Conservation (phyloP, 768 basidiomycete genomes). For the Leccinum subtestaceum region DNA sequence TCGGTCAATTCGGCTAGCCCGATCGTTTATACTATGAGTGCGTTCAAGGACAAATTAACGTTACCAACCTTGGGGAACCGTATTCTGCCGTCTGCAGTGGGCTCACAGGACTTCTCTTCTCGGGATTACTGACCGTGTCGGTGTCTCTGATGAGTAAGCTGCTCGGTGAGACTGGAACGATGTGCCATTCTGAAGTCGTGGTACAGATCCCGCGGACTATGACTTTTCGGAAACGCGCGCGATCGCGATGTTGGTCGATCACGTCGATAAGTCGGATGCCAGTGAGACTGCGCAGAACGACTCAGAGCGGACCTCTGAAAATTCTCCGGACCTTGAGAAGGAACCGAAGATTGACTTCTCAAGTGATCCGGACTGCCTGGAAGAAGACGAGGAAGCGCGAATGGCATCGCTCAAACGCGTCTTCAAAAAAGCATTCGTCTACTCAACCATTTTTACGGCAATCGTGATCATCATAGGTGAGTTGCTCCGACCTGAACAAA, state of each 20-base stretch:
- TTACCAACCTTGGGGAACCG: constrained; percentile 37
- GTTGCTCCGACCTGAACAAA: not conserved
- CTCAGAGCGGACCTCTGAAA: constrained; percentile 1
- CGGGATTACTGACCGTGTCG: constrained; percentile 35
- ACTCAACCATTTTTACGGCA: constrained; percentile 31
- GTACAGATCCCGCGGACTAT: constrained; percentile 35
- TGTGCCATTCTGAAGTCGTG: constrained; percentile 1
- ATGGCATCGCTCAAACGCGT: constrained; percentile 24
- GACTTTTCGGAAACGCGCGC: constrained; percentile 37
- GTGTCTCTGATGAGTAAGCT: constrained; percentile 36
- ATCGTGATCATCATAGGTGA: constrained; percentile 37
- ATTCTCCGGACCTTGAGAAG: constrained; percentile 19
- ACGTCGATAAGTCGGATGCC: not conserved
- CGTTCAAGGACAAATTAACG: constrained; percentile 33
- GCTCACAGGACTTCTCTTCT: constrained; percentile 37
- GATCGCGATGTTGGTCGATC: constrained; percentile 32
- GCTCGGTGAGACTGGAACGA: not conserved
- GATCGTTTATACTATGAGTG: not conserved
- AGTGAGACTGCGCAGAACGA: not conserved
- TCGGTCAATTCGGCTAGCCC: not conserved
- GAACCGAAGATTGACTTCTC: not conserved
- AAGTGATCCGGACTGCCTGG: not conserved
- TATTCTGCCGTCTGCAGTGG: constrained; percentile 42
- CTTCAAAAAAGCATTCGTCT: constrained; percentile 35
- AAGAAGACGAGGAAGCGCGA: constrained; percentile 6